Evolutionary conservation across 495 filamentous ascomycete species (phyloP), one percentile per base, ranked within the genome.

Genomic region (Xylaria acuta): DNA sequence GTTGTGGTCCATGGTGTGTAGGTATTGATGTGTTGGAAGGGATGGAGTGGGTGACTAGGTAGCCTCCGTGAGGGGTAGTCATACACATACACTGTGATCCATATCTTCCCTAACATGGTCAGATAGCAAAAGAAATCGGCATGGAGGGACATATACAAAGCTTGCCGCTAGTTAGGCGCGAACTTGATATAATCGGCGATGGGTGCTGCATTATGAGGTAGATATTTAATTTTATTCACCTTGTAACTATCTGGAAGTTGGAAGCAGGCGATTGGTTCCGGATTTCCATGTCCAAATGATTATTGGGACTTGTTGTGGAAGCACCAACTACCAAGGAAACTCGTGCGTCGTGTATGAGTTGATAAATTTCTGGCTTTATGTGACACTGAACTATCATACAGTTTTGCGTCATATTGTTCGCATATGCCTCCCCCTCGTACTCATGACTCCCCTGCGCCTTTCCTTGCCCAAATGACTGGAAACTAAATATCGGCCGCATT

Each of bases 391-490:
- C 25, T 69, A 58, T 45, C 14, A 58, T 69, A 69, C 66, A 59
- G 53, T 59, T 22, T 45, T 18, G 25, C 40, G 66, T 45, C 25
- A 25, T 58, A 60, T 69, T 32, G 27, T 40, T 60, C 43, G n/a
- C 43, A 20, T 38, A 38, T 40, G n/a, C n/a, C n/a, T 34, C n/a
- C 40, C 58, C 12, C 53, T 62, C n/a, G 49, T 43, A 27, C n/a
- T 67, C 41, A 22, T 47, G 67, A 69, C 25, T 62, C 67, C 67
- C 53, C 11, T 60, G 30, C 54, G 54, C 67, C 67, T 40, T 51
- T n/a, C 40, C 56, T 27, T 34, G n/a, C 56, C 40, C 34, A 16
- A n/a, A 20, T 34, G 30, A 3, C 9, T 51, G 30, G 43, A 20
- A 30, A 49, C 7, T 20, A 45, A 40, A 27, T 25, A 49, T 51